phyloP scores from a whole-genome alignment of 306 rosid genomes.

The Rosa rugosa region DNA sequence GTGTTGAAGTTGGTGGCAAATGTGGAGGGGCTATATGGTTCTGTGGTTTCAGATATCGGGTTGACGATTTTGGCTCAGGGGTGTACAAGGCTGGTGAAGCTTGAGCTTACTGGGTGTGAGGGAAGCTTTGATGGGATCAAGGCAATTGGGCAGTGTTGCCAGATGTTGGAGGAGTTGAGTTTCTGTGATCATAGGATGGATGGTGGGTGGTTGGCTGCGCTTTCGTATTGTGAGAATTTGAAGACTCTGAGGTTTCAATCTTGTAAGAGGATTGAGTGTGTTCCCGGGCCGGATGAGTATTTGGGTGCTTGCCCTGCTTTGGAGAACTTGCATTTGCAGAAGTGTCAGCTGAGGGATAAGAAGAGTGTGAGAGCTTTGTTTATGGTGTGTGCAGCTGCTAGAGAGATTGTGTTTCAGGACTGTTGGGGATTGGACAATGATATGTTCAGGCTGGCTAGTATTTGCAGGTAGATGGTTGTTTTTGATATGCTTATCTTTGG shows the following conservation, averaged over 20 bases:
- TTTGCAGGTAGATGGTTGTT: slow-evolving; percentile 56
- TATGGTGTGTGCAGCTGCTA: slow-evolving; percentile 52
- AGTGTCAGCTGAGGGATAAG: slow-evolving; percentile 68
- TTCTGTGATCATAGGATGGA: slow-evolving; percentile 83
- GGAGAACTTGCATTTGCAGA: slow-evolving; percentile 62
- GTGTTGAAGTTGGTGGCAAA: slow-evolving; percentile 60
- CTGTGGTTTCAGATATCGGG: slow-evolving; percentile 74
- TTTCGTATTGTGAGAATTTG: slow-evolving; percentile 75
- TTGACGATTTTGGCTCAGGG: slow-evolving; percentile 86
- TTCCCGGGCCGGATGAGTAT: slow-evolving; percentile 64
- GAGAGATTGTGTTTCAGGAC: slow-evolving; percentile 65
- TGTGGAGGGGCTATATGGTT: slow-evolving; percentile 53
- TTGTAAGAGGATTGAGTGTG: slow-evolving; percentile 57
- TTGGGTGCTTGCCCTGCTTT: slow-evolving; percentile 67
- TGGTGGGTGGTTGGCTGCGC: slow-evolving; percentile 78
- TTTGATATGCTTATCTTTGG: not conserved
- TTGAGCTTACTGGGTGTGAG: slow-evolving; percentile 79
- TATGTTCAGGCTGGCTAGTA: slow-evolving; percentile 51
- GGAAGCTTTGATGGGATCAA: slow-evolving; percentile 90
- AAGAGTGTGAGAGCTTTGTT: slow-evolving; percentile 52
- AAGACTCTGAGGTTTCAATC: slow-evolving; percentile 69
- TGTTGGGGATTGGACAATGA: slow-evolving; percentile 81
- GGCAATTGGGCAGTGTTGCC: slow-evolving; percentile 85
- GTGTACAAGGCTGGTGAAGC: slow-evolving; percentile 75
- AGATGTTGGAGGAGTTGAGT: slow-evolving; percentile 82